phyloP scores from a whole-genome alignment of 2,329 filamentous ascomycete genomes.

The Fusarium torreyae region DNA sequence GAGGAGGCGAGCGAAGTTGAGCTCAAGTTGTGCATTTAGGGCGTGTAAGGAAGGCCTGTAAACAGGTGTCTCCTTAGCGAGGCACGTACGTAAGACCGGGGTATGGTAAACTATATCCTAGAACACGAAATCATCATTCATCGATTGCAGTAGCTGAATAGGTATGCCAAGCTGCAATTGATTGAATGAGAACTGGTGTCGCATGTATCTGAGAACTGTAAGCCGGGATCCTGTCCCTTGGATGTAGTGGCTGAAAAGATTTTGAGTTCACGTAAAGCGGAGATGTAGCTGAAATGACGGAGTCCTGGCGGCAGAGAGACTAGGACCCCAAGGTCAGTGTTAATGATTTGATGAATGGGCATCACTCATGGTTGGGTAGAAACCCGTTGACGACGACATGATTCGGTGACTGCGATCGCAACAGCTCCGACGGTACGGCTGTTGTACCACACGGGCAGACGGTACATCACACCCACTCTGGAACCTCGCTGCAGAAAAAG shows the following conservation, averaged over 20 bases:
- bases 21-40: conserved; percentile 26
- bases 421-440: conserved; percentile 20
- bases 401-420: conserved; percentile 30
- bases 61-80: conserved; percentile 30
- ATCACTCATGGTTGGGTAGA: conserved; percentile 28
- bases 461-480: conserved; percentile 42
- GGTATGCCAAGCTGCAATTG: conserved; percentile 24
- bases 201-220: conserved; percentile 17
- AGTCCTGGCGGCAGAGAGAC: conserved; percentile 24
- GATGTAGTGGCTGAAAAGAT: conserved; percentile 38
- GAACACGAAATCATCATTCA: conserved; percentile 15
- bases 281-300: conserved; percentile 45
- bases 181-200: conserved; percentile 25
- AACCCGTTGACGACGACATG: conserved; percentile 30
- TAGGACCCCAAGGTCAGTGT: conserved; percentile 12
- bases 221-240: conserved; percentile 34
- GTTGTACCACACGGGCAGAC: conserved; percentile 10
- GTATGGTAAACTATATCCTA: conserved; percentile 18
- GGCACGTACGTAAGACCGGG: conserved; percentile 6
- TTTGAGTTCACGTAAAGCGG: conserved; percentile 44
- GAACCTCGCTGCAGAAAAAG: conserved; percentile 37
- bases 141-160: background rate
- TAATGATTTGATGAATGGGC: conserved; percentile 34
- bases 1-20: conserved; percentile 33
- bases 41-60: conserved; percentile 14